Base-by-base conservation (phyloP, 2,329 filamentous ascomycete genomes). In the Trichoderma harzianum region DNA sequence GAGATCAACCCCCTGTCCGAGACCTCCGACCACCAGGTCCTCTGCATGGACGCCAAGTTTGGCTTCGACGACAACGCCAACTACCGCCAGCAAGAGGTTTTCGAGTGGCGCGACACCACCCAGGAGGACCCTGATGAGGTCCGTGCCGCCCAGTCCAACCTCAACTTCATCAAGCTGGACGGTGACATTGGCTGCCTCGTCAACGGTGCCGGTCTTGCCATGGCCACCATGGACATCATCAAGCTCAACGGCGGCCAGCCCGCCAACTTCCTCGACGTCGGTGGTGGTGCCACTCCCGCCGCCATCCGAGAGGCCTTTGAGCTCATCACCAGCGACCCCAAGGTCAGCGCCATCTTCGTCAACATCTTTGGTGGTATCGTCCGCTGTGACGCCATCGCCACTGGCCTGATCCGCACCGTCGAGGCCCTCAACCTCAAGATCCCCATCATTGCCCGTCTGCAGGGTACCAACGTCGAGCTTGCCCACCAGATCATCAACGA, bases 201-300 rank as follows among this genome's bases (percentile, higher is more conserved):
- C 87, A 99, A 99, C 87, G 96, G 96, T 82, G 96, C 96, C 79
- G 96, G 96, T 86, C 92, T 99, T 77, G 96, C 96, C 85, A 99
- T 99, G 96, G 96, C 96, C 75, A 99, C 96, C 82, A 99, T 99
- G 96, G 96, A 99, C 84, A 98, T 99, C 84, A 99, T 99, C 90
- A 98, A 99, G 91, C 90, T 99, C 75, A 99, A 98, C 86, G 96
- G 96, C 78, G 96, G 96, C 75, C 87, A 90, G 80, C 96, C 96
- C 74, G 96, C 96, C 78, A 99, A 99, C 90, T 99, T 99, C 91
- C 89, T 99, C 78, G 96, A 99, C 82, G 96, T 99, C 77, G 96
- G 96, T 80, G 96, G 96, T 83, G 96, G 96, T 87, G 96, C 96
- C 77, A 99, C 96, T 73, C 95, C 96, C 39, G 92, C 95, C 76